Conservation (phyloP, 176 grass and related monocot species). For the Zizania latifolia region DNA sequence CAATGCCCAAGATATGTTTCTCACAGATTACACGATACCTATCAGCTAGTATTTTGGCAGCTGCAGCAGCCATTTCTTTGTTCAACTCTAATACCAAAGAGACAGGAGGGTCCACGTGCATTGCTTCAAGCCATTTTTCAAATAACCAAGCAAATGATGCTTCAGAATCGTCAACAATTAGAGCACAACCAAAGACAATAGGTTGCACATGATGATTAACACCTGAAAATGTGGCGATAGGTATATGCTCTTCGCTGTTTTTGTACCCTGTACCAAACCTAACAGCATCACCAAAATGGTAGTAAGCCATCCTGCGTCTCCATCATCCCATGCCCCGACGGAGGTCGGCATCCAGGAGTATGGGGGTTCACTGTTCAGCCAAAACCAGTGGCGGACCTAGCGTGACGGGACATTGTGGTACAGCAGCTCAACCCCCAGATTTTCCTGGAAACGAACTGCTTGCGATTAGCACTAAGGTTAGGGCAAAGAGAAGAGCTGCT, state of each 20-base stretch:
- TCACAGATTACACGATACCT: conserved; percentile 70
- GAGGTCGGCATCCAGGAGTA: too few relatives aligned
- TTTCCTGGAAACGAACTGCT: too few relatives aligned
- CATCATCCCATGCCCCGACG: too few relatives aligned
- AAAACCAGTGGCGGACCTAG: too few relatives aligned
- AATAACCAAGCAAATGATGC: conserved; percentile 85
- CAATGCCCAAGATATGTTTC: conserved; percentile 54
- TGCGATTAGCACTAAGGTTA: too few relatives aligned
- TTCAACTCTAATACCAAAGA: conserved; percentile 78
- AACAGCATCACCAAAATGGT: conserved; percentile 87
- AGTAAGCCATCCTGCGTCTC: conserved; percentile 87
- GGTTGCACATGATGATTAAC: conserved; percentile 87
- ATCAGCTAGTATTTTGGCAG: conserved; percentile 59
- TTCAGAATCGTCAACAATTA: conserved; percentile 83
- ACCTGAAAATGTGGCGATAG: conserved; percentile 79
- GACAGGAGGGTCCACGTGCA: conserved; percentile 60
- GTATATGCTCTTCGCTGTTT: conserved; percentile 69
- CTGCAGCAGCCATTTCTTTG: conserved; percentile 45
- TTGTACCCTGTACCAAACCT: conserved; percentile 55
- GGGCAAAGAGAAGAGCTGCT: too few relatives aligned
- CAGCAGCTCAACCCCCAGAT: too few relatives aligned
- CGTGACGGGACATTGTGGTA: too few relatives aligned
- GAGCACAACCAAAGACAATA: conserved; percentile 78
- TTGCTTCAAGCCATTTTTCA: conserved; percentile 85
- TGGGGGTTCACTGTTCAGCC: too few relatives aligned